Evolutionary conservation across 352 stramenopile genomes (phyloP), one percentile per base, ranked within the genome.

Genomic region (Thraustochytrium striatum): DNA sequence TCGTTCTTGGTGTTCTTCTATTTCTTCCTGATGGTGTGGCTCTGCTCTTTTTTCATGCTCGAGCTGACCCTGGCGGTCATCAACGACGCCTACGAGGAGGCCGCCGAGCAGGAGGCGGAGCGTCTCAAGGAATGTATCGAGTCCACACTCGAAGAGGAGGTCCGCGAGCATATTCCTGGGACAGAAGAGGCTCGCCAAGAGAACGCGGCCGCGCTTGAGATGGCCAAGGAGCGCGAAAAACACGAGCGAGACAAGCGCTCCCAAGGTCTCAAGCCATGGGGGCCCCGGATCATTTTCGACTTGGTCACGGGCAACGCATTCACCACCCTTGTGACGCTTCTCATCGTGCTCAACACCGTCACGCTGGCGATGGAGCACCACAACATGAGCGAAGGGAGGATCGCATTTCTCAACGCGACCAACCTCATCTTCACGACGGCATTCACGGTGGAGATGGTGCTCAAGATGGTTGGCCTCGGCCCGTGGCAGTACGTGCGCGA

Each of bases 21-120:
- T 80, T 97, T 97, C 72, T 85, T 94, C n/a, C 78, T 87, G 1
- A 82, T 97, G 0, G 89, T 97, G 30, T 90, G 96, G 52, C 93
- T 95, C 41, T 93, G 90, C 25, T 91, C 89, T 0, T 96, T 95
- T 72, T 97, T 97, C 79, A 85, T 96, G n/a, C 91, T 97, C 83
- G 96, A 97, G 78, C 82, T 97, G 32, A 91, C 89, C 7, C 86
- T 97, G 21, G 92, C 92, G 8, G 92, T 97, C 61, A 92, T 97
- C 82, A 93, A 88, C 21, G 89, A 95, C 25, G 89, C 94, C 41
- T 97, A 95, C 58, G 79, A 80, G 28, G 80, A 82, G 28, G 84
- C 73, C 2, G 33, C 19, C 2, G 43, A 81, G n/a, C 21, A 70
- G 25, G 55, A 61, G 8, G 13, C 19, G 19, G 1, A 21, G 21